Evolutionary conservation across 2,329 filamentous ascomycete genomes (phyloP), one percentile per base, ranked within the genome.

Genomic region (Colletotrichum acutatum): DNA sequence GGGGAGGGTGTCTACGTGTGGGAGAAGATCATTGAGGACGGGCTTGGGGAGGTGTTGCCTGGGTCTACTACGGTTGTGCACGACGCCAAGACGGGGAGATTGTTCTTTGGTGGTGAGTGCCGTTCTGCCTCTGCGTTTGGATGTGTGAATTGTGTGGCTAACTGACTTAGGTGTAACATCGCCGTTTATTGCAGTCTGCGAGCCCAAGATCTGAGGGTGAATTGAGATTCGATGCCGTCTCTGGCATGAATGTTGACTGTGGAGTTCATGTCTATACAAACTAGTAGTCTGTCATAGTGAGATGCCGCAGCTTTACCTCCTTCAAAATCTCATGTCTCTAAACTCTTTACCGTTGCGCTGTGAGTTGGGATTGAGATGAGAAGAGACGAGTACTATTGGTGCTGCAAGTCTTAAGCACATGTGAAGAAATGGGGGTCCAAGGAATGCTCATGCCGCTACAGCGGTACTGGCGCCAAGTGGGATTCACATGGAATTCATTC

Each of bases 1-100:
- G 53, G 49, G 2, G 59, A 65, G 14, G 62, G 71, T 3, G 73
- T 53, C n/a, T 77, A 77, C 19, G 49, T 37, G 37, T 76, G 77
- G 42, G 72, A 76, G 59, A 80, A 80, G 74, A 62, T 78, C 4
- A 66, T 80, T 8, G 79, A 80, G 68, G 79, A 80, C 63, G 72
- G 74, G 0, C 32, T 74, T 9, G 76, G 66, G 1, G 78, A 78
- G 63, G 73, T 78, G 11, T 68, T 80, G 12, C 76, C 78, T 4
- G 76, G 66, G 6, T 37, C 76, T 8, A 79, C 78, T 26, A 76
- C 74, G 0, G 79, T 75, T 8, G 63, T 80, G 19, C 78, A 79
- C 46, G 78, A 80, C 66, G 77, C 76, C 12, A 76, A 74, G 62
- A 80, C 78, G 0, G 77, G 78, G 11, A 76, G 76, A 30, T 49